Conservation (phyloP, 2,329 filamentous ascomycete genomes). For the Epichloe uncinata region DNA sequence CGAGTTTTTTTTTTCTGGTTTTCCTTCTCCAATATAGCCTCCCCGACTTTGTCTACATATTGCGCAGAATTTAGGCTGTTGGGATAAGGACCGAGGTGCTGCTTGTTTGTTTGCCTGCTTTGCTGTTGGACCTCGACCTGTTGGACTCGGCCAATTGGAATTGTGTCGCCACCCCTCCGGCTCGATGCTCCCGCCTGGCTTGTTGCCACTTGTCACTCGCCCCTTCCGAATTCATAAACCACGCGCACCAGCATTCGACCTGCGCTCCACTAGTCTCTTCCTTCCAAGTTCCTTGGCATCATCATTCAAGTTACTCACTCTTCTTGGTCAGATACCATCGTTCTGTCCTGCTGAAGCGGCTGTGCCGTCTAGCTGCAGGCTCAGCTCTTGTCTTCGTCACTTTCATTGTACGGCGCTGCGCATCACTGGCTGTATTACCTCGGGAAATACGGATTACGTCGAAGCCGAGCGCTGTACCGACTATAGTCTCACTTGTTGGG, state of each 20-base stretch:
- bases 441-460: no score
- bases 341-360: background rate
- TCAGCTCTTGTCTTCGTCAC: no score
- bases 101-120: background rate
- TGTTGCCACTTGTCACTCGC: background rate
- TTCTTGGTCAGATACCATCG: background rate
- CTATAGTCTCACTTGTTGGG: background rate
- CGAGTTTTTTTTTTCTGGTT: background rate
- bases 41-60: background rate
- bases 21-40: background rate
- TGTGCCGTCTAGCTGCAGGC: background rate
- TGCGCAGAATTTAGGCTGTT: background rate
- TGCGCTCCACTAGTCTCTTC: background rate
- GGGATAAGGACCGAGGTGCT: background rate
- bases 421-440: no score
- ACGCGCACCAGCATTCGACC: background rate
- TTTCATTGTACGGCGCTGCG: no score
- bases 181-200: background rate
- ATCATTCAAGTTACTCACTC: background rate
- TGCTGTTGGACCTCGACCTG: background rate
- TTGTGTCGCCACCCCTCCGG: conserved; percentile 1
- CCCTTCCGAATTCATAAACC: background rate
- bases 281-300: background rate
- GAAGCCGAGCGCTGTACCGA: no score
- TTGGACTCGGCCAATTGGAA: background rate